Base-by-base conservation (phyloP, 495 filamentous ascomycete species). In the Aspergillus ostianus region DNA sequence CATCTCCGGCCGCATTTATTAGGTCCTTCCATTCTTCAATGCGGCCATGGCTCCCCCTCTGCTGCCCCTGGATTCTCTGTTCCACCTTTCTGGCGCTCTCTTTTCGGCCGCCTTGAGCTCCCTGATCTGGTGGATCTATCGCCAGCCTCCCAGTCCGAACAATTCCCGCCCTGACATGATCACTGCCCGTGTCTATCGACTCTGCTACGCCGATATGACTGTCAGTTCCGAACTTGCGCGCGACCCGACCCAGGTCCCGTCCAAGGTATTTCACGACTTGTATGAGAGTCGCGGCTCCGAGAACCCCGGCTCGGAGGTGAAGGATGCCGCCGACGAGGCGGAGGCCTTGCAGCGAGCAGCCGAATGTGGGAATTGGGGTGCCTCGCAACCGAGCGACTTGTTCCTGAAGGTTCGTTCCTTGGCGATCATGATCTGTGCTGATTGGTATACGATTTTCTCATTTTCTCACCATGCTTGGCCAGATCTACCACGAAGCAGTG, bases 401-500 rank as follows among this genome's bases (percentile, higher is more conserved):
- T 92, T 92, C 64, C 72, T 90, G 18, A 74, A 76, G 68, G 85
- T 85, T 47, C 57, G 58, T 18, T 32, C 3, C 30, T 32, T 32
- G 7, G 30, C 30, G 30, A 7, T 32, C 7, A 6, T 8, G 30
- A 12, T 32, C n/a, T 32, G 30, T 3, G 30, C 21, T 21, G n/a
- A 7, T 48, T 21, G 46, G 1, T 13, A 6, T 8, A 48, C 30
- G 8, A 8, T 8, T 32, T 8, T 32, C 30, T 32, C 12, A 21
- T 32, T 20, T 13, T 36, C 29, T 26, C 7, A 13, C 3, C 18
- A 20, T 20, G 9, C 20, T 26, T 17, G 9, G 12, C 30, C 51
- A 88, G 82, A 77, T 87, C 3, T 91, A 85, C 62, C 81, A 87
- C 59, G 87, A 90, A 77, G 84, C 83, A 0, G 63, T 92, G 2